Evolutionary conservation across 306 rosid species (phyloP).

Genomic region (Castanospermum australe): DNA sequence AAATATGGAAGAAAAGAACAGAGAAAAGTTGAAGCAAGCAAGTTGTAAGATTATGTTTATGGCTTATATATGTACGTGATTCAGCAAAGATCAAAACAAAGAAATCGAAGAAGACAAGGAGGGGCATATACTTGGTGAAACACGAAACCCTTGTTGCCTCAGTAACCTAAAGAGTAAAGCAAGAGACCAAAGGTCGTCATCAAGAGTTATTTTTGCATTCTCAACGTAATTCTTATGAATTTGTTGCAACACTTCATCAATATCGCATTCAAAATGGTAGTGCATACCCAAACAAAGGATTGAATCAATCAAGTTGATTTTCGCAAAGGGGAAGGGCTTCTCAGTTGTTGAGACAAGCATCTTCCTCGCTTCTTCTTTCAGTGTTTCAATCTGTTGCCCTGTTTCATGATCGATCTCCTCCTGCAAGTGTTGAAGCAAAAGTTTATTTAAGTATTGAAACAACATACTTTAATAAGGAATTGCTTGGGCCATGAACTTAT

Average conservation of each 20-base stretch:
- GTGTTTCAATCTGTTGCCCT: neutral
- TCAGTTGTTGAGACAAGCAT: neutral
- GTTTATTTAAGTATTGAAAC: too few relatives aligned
- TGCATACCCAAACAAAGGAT: conserved; percentile 38
- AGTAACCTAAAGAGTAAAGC: conserved; percentile 46
- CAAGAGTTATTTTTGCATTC: neutral
- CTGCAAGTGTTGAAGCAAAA: conserved; percentile 21
- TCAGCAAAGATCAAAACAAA: neutral
- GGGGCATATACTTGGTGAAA: conserved; percentile 26
- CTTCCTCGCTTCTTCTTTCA: conserved; percentile 38
- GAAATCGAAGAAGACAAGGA: neutral
- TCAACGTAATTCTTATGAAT: neutral
- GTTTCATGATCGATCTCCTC: conserved; percentile 10
- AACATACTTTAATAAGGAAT: too few relatives aligned
- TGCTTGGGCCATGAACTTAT: too few relatives aligned
- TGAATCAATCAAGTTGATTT: conserved; percentile 25
- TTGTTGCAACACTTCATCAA: neutral
- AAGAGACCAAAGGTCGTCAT: conserved; percentile 16
- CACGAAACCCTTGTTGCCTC: conserved; percentile 36
- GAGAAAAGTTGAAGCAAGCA: neutral
- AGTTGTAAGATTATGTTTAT: too few relatives aligned
- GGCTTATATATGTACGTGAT: neutral
- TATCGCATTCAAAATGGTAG: conserved; percentile 36
- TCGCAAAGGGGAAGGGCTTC: neutral
- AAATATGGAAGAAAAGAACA: neutral